Evolutionary conservation across 2,329 filamentous ascomycete genomes (phyloP).

Genomic region (Aspergillus hortae): DNA sequence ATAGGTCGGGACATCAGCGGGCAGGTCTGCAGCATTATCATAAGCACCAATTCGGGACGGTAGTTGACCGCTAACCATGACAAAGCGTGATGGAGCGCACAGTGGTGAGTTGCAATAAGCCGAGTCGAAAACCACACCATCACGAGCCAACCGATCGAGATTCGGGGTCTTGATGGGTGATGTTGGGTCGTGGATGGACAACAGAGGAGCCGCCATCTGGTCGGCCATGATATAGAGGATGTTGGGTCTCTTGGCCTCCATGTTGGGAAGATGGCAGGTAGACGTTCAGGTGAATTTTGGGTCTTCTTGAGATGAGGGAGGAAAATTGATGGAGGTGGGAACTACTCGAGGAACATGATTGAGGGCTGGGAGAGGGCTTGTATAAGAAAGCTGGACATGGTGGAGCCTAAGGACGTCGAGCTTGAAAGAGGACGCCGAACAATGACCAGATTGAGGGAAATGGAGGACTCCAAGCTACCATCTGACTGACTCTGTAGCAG

Average conservation of each 20-base stretch:
- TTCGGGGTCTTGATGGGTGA: slow-evolving; percentile 92
- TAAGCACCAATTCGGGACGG: slow-evolving; percentile 89
- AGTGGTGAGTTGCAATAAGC: slow-evolving; percentile 93
- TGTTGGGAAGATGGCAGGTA: slow-evolving; percentile 14
- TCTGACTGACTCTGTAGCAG: too few relatives aligned
- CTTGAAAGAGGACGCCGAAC: too few relatives aligned
- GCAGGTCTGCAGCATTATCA: slow-evolving; percentile 84
- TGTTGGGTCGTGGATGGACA: slow-evolving; percentile 85
- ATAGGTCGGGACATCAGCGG: slow-evolving; percentile 82
- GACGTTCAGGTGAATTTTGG: not conserved
- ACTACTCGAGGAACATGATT: too few relatives aligned
- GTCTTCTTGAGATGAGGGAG: too few relatives aligned
- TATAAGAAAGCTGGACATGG: too few relatives aligned
- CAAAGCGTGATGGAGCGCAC: slow-evolving; percentile 89
- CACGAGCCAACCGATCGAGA: slow-evolving; percentile 75
- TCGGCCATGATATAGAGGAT: slow-evolving; percentile 96
- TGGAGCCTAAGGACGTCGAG: too few relatives aligned
- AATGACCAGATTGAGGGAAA: too few relatives aligned
- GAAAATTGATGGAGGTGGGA: too few relatives aligned
- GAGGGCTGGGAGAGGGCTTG: too few relatives aligned
- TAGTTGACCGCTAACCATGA: slow-evolving; percentile 87
- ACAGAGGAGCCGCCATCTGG: slow-evolving; percentile 82
- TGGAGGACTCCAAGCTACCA: too few relatives aligned
- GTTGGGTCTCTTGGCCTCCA: slow-evolving; percentile 59
- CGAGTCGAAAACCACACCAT: slow-evolving; percentile 85